Evolutionary conservation across 208 protist genomes (phyloP), one percentile per base, ranked within the genome.

Genomic region (Jaenimonas drosophilae): DNA sequence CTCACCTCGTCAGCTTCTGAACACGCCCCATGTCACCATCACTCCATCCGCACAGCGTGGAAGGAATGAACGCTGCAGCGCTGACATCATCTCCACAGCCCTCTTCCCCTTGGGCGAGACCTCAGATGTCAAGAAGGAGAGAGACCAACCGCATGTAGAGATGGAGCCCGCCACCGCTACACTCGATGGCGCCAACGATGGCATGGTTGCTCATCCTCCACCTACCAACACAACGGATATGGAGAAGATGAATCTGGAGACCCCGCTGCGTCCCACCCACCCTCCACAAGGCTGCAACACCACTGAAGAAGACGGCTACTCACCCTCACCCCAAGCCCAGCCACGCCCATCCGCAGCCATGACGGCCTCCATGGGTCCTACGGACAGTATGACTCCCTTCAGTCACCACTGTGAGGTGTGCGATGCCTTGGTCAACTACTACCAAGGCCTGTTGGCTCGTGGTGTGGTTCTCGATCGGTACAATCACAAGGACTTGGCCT

Each of bases 391-490:
- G 11, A 16, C 31, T 16, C 31, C 31, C 31, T 9, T 16, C 11
- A 14, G 14, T 31, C 42, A 34, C 23, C 20, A 25, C 25, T 76
- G 71, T 48, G 71, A 70, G n/a, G 61, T 65, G 14, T 70, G 59
- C 27, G 70, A 85, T 1, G 64, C 61, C 11, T 64, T 86, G 16
- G 52, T 73, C n/a, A 40, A 64, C 19, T 83, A 90, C 51, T 90
- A 75, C 47, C 81, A 90, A 49, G 81, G 70, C 1, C 62, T 90
- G 28, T 57, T 90, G 3, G 73, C 66, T 0, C 70, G 81, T 39
- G 81, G 76, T 51, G 74, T 90, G 16, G 76, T 90, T 24, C 49
- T 90, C 20, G 81, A 90, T 39, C 64, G 76, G n/a, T 83, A 82
- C 55, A 90, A 74, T 47, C 55, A 80, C 42, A 90, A 90, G 49